Evolutionary conservation across 2,329 filamentous ascomycete species (phyloP).

Genomic region (Ophiostoma novo-ulmi): DNA sequence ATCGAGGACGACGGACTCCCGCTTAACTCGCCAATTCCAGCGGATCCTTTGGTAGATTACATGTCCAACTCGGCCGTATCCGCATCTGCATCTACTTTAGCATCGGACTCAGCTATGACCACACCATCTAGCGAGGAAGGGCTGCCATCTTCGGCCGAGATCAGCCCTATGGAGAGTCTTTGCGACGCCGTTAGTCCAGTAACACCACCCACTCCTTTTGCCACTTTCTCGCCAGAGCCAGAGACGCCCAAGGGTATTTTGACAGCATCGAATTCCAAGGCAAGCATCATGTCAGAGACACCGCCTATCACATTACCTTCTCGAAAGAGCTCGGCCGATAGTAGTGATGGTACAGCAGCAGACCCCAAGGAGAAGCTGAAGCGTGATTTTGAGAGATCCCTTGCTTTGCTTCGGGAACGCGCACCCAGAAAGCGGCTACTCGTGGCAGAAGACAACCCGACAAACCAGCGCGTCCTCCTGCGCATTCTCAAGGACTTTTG

Average conservation of each 20-base stretch:
- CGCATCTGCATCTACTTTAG: background rate
- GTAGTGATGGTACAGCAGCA: background rate
- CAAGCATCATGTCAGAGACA: conserved; percentile 87
- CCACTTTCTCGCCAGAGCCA: background rate
- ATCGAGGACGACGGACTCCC: conserved; percentile 16
- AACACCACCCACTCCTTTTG: background rate
- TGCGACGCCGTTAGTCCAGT: background rate
- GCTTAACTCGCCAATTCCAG: background rate
- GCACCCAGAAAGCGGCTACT: conserved; percentile 40
- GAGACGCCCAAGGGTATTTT: background rate
- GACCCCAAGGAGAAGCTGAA: background rate
- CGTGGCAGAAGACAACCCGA: conserved; percentile 41
- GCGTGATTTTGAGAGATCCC: conserved; percentile 1
- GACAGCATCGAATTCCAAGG: conserved; percentile 56
- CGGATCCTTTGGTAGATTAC: background rate
- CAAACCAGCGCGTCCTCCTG: conserved; percentile 40
- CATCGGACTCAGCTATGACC: background rate
- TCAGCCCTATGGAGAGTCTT: background rate
- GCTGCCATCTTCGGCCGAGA: background rate
- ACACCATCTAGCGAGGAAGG: conserved; percentile 1
- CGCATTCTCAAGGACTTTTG: conserved; percentile 38
- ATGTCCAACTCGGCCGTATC: background rate
- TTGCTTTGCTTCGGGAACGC: conserved; percentile 32
- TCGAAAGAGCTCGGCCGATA: conserved; percentile 52
- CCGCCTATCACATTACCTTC: conserved; percentile 99